Evolutionary conservation across 345 rosid species (phyloP), one percentile per base, ranked within the genome.

Genomic region (Adansonia digitata): DNA sequence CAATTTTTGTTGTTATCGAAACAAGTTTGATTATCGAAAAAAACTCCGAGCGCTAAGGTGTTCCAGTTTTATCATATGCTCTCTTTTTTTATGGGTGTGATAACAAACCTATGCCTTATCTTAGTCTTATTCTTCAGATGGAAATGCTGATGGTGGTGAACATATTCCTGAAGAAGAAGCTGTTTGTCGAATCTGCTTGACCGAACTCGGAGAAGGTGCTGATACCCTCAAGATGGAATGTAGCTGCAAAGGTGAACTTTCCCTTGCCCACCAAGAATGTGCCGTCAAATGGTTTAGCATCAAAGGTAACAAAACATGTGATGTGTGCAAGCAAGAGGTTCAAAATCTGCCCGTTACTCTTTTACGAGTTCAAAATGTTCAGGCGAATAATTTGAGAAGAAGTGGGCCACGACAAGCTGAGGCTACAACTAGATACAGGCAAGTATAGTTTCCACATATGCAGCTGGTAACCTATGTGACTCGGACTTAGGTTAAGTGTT

Each of bases 191-290:
- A 95, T 95, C 83, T 95, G 98, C 85, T 71, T 91, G 42, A 72
- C 84, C 26, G 99, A 93, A 79, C 77, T 95, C 14, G 96, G 94
- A 71, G 99, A 93, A 88, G 96, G 92, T 20, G 86, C 81, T 17
- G 96, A 91, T 42, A 88, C 97, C 26, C 88, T 95, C 56, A 95
- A 91, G 86, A 93, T 95, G 98, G 99, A 93, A 82, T 93, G 99
- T 79, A 84, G 94, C 86, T 95, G 99, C 88, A 95, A 83, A 83
- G 99, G 98, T 7, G 98, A 89, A 77, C 82, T 95, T 71, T 96
- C 96, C 24, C 88, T 95, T 18, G 97, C 97, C 29, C 99, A 95
- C 80, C 86, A 89, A 84, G 92, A 90, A 65, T 95, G 98, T 82
- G 90, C 93, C 43, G 78, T 95, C 70, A 95, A 95, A 88, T 95